Conservation (phyloP, 2,329 filamentous ascomycete genomes). For the Zymoseptoria brevis region DNA sequence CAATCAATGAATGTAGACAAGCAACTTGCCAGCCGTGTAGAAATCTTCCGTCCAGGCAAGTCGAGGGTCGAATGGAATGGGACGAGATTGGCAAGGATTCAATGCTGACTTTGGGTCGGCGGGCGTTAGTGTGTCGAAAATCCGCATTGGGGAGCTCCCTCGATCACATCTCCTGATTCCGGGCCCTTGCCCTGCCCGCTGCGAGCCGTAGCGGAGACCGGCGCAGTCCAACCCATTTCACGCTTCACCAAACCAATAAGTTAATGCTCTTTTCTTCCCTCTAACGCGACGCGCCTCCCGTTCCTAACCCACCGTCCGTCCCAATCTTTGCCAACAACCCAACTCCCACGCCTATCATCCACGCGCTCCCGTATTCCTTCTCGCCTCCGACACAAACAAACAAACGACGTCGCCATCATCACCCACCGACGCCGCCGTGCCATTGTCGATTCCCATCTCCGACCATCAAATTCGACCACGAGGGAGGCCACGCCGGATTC, state of each 20-base stretch:
- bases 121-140: background rate
- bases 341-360: background rate
- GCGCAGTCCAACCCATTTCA: too few relatives aligned
- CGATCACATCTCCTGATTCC: background rate
- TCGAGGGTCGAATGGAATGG: too few relatives aligned
- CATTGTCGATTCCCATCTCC: background rate
- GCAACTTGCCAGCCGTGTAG: too few relatives aligned
- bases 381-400: background rate
- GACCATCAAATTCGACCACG: background rate
- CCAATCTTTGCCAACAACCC: background rate
- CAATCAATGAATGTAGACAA: too few relatives aligned
- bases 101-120: background rate
- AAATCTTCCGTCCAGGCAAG: too few relatives aligned
- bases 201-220: background rate
- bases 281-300: background rate
- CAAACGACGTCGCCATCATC: background rate
- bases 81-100: background rate
- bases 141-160: background rate
- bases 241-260: too few relatives aligned
- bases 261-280: background rate
- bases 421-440: background rate
- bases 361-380: background rate
- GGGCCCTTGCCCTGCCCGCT: background rate
- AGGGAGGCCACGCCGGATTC: background rate
- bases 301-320: background rate